Evolutionary conservation across 345 rosid species (phyloP), one percentile per base, ranked within the genome.

Genomic region (Cardamine chenopodiifolia): DNA sequence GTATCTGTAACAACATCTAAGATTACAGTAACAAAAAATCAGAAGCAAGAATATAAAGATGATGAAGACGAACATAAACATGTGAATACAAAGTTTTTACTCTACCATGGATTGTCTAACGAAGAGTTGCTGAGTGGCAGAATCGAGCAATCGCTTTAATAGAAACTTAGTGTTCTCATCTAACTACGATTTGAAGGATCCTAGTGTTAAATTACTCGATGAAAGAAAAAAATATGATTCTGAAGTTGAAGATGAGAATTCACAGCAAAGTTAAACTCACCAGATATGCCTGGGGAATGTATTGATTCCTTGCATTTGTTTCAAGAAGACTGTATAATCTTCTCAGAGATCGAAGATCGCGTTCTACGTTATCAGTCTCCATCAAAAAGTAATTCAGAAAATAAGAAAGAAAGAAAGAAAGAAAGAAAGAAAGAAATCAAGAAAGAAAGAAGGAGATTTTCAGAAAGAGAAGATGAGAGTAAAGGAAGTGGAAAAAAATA

Each of bases 111-210:
- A 66, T 74, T 73, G 73, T 49, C 71, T 81, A 61, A 71, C 42
- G 29, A 88, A 66, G 62, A 77, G 70, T 59, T 58, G 63, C 40
- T 77, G 76, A 3, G 84, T 68, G 45, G 85, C 86, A 44, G 57
- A 80, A 81, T 85, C 93, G 1, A 88, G 84, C 29, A 86, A 74
- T 60, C 74, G 68, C 78, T 86, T 88, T 11, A 86, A 69, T 17
- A 88, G 34, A 29, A 77, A 39, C 67, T 68, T 78, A 10, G 85
- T 82, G 48, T 78, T 73, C 19, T 77, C 71, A 59, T 84, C 86
- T 73, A 85, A 77, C 90, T 88, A 73, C 28, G 19, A 6, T 8
- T 56, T 8, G 1, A 40, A 19, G 15, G 15, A 7, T 62, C 2
- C 10, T 37, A 39, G 35, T 20, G 35, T 22, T 39, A 26, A 44